Conservation (phyloP, 805 yeast genomes). For the Wickerhamiella lipophila region DNA sequence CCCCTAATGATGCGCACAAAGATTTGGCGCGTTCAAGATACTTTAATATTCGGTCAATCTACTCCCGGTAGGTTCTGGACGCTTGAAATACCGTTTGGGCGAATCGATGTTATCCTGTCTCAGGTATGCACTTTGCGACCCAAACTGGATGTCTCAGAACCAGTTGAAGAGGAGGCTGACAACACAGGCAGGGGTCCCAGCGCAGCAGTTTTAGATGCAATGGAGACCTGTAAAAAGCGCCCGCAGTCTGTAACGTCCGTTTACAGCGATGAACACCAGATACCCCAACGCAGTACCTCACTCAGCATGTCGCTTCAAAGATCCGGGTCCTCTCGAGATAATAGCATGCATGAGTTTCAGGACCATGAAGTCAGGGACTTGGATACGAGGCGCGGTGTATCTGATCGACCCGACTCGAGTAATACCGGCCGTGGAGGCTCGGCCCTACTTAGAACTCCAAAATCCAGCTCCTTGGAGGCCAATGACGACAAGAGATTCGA, state of each 20-base stretch:
- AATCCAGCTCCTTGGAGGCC: background rate
- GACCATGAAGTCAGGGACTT: background rate
- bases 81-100: conserved; percentile 14
- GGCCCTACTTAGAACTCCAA: background rate
- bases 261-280: background rate
- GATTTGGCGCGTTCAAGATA: conserved; percentile 19
- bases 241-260: conserved; percentile 1
- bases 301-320: background rate
- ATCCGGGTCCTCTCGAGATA: background rate
- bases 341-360: background rate
- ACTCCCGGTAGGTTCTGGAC: conserved; percentile 20
- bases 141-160: conserved; percentile 4
- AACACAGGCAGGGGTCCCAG: background rate
- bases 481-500: background rate
- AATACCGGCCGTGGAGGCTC: background rate
- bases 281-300: background rate
- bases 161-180: background rate
- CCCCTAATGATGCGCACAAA: conserved; percentile 22
- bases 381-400: background rate
- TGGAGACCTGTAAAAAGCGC: conserved; percentile 11
- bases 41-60: conserved; percentile 19
- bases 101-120: conserved; percentile 16
- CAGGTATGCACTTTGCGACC: conserved; percentile 13
- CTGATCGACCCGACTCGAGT: background rate
- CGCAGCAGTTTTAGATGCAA: conserved; percentile 12